phyloP scores from a whole-genome alignment of 78 protist species.

The Salpingoeca rosetta region DNA sequence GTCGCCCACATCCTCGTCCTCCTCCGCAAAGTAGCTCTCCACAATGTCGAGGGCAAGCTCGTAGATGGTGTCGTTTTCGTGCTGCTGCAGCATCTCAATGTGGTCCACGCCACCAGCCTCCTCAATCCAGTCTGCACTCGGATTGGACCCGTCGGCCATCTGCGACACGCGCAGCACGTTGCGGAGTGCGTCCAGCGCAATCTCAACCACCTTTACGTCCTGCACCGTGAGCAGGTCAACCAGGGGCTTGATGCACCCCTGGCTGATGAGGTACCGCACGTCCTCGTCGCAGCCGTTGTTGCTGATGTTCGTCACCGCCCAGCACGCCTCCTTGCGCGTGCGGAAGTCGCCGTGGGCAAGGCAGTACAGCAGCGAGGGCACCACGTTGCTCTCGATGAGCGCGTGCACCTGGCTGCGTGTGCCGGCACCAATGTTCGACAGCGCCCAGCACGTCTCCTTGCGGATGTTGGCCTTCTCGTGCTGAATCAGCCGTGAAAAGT shows the following conservation, averaged over 20 bases:
- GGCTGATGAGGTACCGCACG: slow-evolving; percentile 42
- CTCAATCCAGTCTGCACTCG: slow-evolving; percentile 43
- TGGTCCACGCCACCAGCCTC: slow-evolving; percentile 67
- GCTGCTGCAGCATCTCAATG: slow-evolving; percentile 79
- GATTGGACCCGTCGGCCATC: slow-evolving; percentile 11
- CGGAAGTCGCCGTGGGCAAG: slow-evolving; percentile 59
- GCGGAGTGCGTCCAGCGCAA: slow-evolving; percentile 85
- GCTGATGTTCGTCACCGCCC: slow-evolving; percentile 94
- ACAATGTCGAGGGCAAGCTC: slow-evolving; percentile 60
- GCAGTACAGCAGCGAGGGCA: slow-evolving; percentile 59
- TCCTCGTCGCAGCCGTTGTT: slow-evolving; percentile 78
- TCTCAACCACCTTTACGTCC: slow-evolving; percentile 70
- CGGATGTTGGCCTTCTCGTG: slow-evolving; percentile 48
- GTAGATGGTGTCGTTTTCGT: slow-evolving; percentile 63
- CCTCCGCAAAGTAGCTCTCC: slow-evolving; percentile 58
- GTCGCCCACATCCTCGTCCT: slow-evolving; percentile 22
- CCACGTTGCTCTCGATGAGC: slow-evolving; percentile 69
- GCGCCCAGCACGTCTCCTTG: slow-evolving; percentile 97
- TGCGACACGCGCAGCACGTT: slow-evolving; percentile 68
- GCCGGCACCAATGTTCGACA: slow-evolving; percentile 96
- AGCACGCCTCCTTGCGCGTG: slow-evolving; percentile 89
- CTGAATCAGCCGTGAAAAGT: background rate
- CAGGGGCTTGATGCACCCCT: slow-evolving; percentile 61
- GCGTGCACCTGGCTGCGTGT: slow-evolving; percentile 76
- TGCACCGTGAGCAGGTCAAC: slow-evolving; percentile 54